phyloP scores from a whole-genome alignment of 176 grass and related monocot genomes.

The Aechmea fasciata region DNA sequence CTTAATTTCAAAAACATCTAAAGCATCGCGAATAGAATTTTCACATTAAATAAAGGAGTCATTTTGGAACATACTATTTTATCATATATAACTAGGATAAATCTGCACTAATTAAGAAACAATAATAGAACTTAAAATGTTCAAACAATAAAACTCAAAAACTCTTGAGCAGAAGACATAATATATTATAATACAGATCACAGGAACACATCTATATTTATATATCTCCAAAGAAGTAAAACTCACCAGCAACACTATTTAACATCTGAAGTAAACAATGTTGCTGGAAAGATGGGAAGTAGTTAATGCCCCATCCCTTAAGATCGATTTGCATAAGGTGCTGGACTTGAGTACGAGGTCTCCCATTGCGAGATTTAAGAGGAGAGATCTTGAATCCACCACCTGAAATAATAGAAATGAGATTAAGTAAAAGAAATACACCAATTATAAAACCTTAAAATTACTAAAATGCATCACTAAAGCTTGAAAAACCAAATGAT shows the following conservation, averaged over 20 bases:
- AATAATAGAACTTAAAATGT: not conserved
- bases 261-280: constrained; percentile 78
- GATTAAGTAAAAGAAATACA: constrained; percentile 14
- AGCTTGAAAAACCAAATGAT: constrained; percentile 6
- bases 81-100: not conserved
- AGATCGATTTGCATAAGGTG: constrained; percentile 95
- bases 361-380: constrained; percentile 60
- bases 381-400: constrained; percentile 94
- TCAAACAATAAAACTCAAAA: not conserved
- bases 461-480: constrained; percentile 9
- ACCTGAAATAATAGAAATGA: constrained; percentile 48
- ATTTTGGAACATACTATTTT: not conserved
- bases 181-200: not conserved
- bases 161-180: not conserved
- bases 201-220: not conserved
- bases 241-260: constrained; percentile 71
- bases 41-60: not conserved
- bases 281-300: constrained; percentile 77
- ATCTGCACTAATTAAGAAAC: not conserved
- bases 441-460: constrained; percentile 9
- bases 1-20: not conserved
- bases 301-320: constrained; percentile 80
- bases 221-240: not conserved
- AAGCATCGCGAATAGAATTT: not conserved
- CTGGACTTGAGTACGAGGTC: constrained; percentile 79